phyloP scores from a whole-genome alignment of 257 asterid species.

The Plantago elongata region DNA sequence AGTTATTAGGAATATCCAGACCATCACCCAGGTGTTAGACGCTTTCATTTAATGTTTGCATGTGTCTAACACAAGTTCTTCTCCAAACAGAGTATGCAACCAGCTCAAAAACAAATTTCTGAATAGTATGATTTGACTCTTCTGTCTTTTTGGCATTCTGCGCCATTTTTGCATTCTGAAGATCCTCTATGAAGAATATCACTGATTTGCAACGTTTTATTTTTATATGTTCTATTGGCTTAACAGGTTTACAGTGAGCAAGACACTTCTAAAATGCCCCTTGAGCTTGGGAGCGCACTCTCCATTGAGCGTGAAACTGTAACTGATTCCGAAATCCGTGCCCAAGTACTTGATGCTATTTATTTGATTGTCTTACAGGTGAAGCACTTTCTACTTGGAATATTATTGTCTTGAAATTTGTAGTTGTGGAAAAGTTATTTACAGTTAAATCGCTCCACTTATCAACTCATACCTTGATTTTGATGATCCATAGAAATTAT shows the following conservation, averaged over 20 bases:
- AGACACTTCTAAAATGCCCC: conserved; percentile 92
- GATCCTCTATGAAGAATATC: neutral
- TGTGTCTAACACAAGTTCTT: no score
- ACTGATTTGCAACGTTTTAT: neutral
- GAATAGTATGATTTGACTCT: no score
- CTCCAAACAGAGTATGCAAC: no score
- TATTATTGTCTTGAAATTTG: neutral
- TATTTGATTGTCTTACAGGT: conserved; percentile 83
- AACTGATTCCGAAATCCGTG: conserved; percentile 71
- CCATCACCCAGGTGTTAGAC: no score
- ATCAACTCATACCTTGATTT: neutral
- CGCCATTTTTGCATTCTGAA: neutral
- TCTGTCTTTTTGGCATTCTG: neutral
- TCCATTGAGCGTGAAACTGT: conserved; percentile 86
- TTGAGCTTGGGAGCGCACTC: conserved; percentile 84
- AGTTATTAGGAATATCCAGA: no score
- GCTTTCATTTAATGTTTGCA: no score
- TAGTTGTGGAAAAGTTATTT: neutral
- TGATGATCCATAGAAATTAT: no score
- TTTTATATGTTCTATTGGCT: conserved; percentile 1
- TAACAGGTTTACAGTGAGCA: conserved; percentile 63
- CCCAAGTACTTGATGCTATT: conserved; percentile 75
- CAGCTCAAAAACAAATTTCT: no score
- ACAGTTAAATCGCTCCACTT: neutral
- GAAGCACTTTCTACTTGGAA: conserved; percentile 1